Evolutionary conservation across 2,329 filamentous ascomycete species (phyloP).

Genomic region (Sphaerulina musiva): DNA sequence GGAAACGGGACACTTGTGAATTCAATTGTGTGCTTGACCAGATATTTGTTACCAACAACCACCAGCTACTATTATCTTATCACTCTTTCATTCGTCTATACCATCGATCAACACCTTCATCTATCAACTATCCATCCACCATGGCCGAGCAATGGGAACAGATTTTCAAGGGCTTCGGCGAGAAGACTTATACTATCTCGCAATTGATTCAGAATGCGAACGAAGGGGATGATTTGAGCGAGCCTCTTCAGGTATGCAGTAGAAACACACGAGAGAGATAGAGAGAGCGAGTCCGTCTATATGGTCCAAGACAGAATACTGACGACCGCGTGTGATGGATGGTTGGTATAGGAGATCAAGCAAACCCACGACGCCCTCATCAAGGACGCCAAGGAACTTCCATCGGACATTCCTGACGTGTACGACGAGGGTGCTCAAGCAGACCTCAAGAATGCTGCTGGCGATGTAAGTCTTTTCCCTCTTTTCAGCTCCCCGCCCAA

Average conservation of each 20-base stretch:
- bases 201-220: conserved; percentile 19
- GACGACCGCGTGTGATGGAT: not conserved
- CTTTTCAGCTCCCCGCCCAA: not conserved
- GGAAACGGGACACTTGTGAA: not conserved
- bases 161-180: conserved; percentile 20
- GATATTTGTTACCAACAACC: not conserved
- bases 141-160: conserved; percentile 23
- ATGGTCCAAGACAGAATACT: not conserved
- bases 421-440: conserved; percentile 21
- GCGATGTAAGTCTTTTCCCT: conserved; percentile 8
- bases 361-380: conserved; percentile 15
- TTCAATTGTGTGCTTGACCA: not conserved
- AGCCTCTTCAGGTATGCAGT: conserved; percentile 13
- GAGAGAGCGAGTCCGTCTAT: not conserved
- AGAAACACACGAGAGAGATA: no score
- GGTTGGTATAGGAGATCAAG: conserved; percentile 16
- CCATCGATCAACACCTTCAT: not conserved
- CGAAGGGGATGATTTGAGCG: conserved; percentile 19
- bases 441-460: conserved; percentile 20
- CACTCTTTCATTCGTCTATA: not conserved
- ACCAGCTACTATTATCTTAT: not conserved
- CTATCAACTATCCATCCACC: not conserved
- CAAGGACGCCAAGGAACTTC: conserved; percentile 17
- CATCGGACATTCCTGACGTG: conserved; percentile 19
- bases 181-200: conserved; percentile 19